Conservation (phyloP, 371 early-diverging fungal species). For the Dichotomocladium elegans region DNA sequence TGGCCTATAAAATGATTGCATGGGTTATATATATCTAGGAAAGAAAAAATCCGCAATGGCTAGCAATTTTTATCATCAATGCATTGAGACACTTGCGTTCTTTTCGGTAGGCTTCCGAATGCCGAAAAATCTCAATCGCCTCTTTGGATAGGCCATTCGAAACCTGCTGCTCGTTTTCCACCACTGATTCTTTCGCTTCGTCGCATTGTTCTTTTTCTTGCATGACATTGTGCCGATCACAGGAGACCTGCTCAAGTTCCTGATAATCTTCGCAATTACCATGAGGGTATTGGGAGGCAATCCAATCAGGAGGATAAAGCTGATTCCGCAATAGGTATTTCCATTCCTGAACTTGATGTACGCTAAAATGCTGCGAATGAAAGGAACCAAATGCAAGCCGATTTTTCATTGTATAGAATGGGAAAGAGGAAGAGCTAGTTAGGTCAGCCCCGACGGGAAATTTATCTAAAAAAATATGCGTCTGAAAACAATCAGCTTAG, state of each 20-base stretch:
- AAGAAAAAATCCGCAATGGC: too few species aligned
- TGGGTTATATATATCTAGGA: too few species aligned
- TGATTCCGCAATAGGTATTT: background rate
- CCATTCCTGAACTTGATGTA: slow-evolving; percentile 2
- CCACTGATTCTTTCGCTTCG: background rate
- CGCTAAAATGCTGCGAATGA: slow-evolving; percentile 3
- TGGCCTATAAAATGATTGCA: too few species aligned
- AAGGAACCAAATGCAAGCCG: slow-evolving; percentile 3
- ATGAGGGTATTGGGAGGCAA: background rate
- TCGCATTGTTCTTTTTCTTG: background rate
- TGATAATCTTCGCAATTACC: background rate
- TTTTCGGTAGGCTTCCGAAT: slow-evolving; percentile 34
- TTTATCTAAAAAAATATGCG: too few species aligned
- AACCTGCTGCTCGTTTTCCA: background rate
- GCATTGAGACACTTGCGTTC: slow-evolving; percentile 25
- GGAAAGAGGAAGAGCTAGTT: too few species aligned
- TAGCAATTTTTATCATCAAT: too few species aligned
- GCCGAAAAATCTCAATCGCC: slow-evolving; percentile 35
- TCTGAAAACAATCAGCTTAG: too few species aligned
- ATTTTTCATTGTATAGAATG: too few species aligned
- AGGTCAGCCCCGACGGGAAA: too few species aligned
- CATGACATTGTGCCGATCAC: too few species aligned
- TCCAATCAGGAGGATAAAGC: background rate
- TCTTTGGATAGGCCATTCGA: slow-evolving; percentile 19
- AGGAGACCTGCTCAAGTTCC: too few species aligned